Base-by-base conservation (phyloP, 1,284 basidiomycete genomes). In the Cryptococcus depauperatus region DNA sequence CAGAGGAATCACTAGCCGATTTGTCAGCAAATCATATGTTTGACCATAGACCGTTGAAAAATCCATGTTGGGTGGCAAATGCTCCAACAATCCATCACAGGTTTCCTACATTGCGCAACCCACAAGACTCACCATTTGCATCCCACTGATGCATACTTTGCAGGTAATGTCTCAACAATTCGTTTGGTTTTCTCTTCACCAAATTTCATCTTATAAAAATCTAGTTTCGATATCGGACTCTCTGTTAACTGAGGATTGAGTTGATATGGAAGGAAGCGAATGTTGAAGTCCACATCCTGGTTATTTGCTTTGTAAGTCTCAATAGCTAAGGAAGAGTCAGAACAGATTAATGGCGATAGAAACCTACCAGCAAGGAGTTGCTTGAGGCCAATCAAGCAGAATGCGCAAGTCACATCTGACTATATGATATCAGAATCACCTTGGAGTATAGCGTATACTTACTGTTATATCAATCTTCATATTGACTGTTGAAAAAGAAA, bases 211-310 rank as follows among this genome's bases (percentile, higher is more conserved):
- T 48, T 51, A 45, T 66, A 66, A 18, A 59, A 56, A 21, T 59
- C 57, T 7, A 49, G 46, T 43, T 66, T 62, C 44, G 42, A 26
- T 14, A 52, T 27, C 1, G 68, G 66, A 22, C 54, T 48, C 11
- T 56, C 52, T 5, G 56, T 56, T 32, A 70, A 42, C 8, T 46
- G 46, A 2, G 62, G 59, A 52, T 68, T 61, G 16, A 72, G 59
- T 42, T 66, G 59, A 57, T 64, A 72, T 4, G 70, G 69, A 22
- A 66, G 58, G 47, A 72, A 58, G 19, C 61, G 57, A 44, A 68
- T 56, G 26, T 59, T 50, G 41, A 60, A 47, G 33, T 58, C 50
- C n/a, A 48, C 35, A 3, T 28, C 21, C 11, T 54, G 55, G 44
- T 61, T 45, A 13, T 28, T 27, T 14, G 48, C 16, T 27, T 56